A percentile compares a stretch with the other conserved stretches of the same genome.
These are phyloP conservation scores for Beverwykella pulmonaria DNA, from an alignment of 495 filamentous ascomycete species.

Conservation along the genomic window DNA sequence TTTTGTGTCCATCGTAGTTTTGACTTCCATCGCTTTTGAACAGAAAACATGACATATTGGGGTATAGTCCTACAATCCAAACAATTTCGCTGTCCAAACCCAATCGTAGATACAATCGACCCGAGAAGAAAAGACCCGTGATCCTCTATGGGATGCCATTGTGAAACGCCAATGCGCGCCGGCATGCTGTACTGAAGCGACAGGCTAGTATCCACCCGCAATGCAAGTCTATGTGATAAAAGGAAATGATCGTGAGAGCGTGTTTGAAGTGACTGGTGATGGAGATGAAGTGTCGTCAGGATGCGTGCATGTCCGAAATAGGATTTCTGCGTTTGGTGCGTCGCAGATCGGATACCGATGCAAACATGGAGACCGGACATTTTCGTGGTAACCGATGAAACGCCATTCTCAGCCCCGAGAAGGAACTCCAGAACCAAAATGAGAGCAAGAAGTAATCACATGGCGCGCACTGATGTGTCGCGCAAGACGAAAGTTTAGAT, in stretches of 20 bases:
- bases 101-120: not conserved
- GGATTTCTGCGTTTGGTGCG: not conserved
- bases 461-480: too few species aligned
- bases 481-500: too few species aligned
- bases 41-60: not conserved
- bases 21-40: not conserved
- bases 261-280: not conserved
- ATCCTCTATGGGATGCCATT: not conserved
- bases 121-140: not conserved
- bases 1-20: not conserved
- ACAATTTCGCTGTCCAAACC: not conserved
- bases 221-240: conserved; percentile 15
- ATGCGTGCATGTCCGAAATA: not conserved
- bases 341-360: not conserved
- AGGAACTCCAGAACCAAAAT: not conserved
- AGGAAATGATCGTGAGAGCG: not conserved
- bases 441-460: not conserved
- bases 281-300: not conserved
- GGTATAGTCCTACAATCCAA: not conserved
- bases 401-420: not conserved
- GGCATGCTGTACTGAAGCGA: conserved; percentile 2
- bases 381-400: not conserved
- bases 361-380: not conserved
- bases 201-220: not conserved
- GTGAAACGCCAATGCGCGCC: not conserved